phyloP scores from a whole-genome alignment of 108 stramenopile genomes.

The Cyclostephanos invisitatus region DNA sequence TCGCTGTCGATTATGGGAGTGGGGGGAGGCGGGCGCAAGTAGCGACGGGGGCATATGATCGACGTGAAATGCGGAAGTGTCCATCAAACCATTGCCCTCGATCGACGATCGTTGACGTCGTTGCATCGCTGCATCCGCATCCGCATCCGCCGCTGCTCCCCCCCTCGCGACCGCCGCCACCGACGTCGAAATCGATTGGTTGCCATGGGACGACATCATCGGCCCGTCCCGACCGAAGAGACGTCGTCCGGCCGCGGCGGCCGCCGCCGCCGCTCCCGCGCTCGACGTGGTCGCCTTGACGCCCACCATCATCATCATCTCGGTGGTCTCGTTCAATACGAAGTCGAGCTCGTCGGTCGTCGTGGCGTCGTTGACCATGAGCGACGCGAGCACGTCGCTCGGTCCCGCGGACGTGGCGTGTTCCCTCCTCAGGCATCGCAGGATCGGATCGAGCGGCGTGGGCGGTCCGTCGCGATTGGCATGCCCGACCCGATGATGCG shows the following conservation, averaged over 20 bases:
- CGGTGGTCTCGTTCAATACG: conserved; percentile 22
- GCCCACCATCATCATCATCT: not conserved
- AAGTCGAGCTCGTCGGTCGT: conserved; percentile 32
- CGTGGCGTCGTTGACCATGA: conserved; percentile 1
- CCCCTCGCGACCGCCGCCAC: not conserved
- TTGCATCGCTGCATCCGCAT: too few relatives aligned
- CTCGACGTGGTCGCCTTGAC: conserved; percentile 1
- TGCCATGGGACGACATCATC: not conserved
- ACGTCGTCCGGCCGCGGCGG: not conserved
- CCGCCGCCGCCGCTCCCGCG: not conserved
- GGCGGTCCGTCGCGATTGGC: not conserved
- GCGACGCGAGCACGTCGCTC: conserved; percentile 35
- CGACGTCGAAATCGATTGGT: not conserved
- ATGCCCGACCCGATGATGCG: too few relatives aligned
- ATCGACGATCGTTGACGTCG: not conserved
- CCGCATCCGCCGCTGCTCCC: too few relatives aligned
- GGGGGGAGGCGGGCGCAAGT: not conserved
- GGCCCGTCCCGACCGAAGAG: not conserved
- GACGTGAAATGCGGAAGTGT: not conserved
- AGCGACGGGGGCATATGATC: not conserved
- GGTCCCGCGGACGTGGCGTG: conserved; percentile 40
- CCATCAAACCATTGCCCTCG: not conserved
- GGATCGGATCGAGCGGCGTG: conserved; percentile 37
- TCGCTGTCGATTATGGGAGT: not conserved
- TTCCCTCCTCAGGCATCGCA: conserved; percentile 30